These are phyloP conservation scores for Vicia faba DNA, from an alignment of 306 rosid species.

Conservation along the genomic window DNA sequence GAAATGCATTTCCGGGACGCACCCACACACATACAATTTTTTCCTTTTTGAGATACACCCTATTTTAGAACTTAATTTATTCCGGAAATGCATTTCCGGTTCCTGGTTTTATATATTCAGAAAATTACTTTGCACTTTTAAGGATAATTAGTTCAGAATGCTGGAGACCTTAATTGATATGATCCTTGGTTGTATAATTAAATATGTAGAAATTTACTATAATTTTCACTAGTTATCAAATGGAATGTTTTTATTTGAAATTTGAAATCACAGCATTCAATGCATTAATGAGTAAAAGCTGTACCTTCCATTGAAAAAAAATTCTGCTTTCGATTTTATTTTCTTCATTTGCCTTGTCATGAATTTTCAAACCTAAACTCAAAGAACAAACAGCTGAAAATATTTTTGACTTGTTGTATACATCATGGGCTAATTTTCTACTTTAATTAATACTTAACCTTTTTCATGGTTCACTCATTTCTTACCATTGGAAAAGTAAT, in stretches of 20 bases:
- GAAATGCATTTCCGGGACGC: too few species aligned
- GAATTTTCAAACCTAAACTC: not conserved
- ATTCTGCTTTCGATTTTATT: not conserved
- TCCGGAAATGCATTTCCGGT: too few species aligned
- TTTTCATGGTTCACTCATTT: not conserved
- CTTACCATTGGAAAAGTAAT: not conserved
- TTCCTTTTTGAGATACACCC: too few species aligned
- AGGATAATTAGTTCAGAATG: not conserved
- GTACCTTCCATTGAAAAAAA: not conserved
- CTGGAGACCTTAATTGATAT: not conserved
- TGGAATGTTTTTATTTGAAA: not conserved
- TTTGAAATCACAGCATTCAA: not conserved
- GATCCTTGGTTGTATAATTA: not conserved
- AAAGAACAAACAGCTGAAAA: not conserved
- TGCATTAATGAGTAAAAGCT: not conserved
- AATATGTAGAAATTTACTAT: not conserved
- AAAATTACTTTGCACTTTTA: conserved; percentile 22
- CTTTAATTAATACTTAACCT: conserved; percentile 1
- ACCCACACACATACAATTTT: too few species aligned
- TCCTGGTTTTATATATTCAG: too few species aligned
- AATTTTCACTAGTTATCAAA: not conserved
- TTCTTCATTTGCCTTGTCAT: not conserved
- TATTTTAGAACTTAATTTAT: too few species aligned
- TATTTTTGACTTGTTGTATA: not conserved
- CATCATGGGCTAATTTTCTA: not conserved